A percentile compares a stretch with the other conserved stretches of the same genome.
Evolutionary conservation across 176 grass and related monocot species (phyloP).

Genomic region (Panicum miliaceum): DNA sequence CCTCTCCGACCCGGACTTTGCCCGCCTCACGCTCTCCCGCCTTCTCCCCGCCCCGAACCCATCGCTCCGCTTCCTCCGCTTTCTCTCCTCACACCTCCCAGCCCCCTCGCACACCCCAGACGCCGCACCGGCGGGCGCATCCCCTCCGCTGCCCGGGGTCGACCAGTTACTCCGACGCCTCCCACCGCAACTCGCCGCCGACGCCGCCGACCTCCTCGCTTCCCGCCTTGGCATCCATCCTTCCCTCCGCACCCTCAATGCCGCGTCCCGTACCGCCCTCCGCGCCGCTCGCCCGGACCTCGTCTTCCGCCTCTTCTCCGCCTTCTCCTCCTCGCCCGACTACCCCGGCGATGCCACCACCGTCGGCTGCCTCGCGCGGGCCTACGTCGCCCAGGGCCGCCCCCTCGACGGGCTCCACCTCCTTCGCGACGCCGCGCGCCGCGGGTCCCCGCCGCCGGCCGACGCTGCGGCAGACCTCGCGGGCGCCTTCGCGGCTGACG

Average conservation of each 20-base stretch:
- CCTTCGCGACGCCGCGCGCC: constrained; percentile 58
- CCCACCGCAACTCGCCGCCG: constrained; percentile 33
- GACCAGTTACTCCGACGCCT: constrained; percentile 49
- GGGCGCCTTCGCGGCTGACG: constrained; percentile 46
- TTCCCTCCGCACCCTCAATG: constrained; percentile 51
- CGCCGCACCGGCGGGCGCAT: constrained; percentile 13
- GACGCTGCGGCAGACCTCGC: constrained; percentile 52
- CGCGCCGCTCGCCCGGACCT: constrained; percentile 50
- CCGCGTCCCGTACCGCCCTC: constrained; percentile 36
- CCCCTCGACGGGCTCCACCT: constrained; percentile 65
- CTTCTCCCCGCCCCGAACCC: constrained; percentile 40
- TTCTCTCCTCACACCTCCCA: constrained; percentile 53
- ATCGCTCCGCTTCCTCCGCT: constrained; percentile 62
- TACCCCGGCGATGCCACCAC: constrained; percentile 51
- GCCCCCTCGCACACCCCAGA: constrained; percentile 6
- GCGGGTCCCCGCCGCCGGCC: constrained; percentile 43
- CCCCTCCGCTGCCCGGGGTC: constrained; percentile 19
- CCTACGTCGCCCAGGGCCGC: constrained; percentile 53
- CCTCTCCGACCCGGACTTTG: constrained; percentile 63
- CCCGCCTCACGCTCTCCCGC: constrained; percentile 51
- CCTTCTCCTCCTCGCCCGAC: constrained; percentile 47
- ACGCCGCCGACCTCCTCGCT: constrained; percentile 42
- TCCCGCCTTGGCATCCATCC: constrained; percentile 50
- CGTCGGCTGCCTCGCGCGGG: constrained; percentile 53
- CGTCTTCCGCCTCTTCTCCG: constrained; percentile 62